Percentiles rank a stretch among this genome's conserved stretches.
Evolutionary conservation across 805 yeast species (phyloP).

Genomic region (Ascoidea asiatica): DNA sequence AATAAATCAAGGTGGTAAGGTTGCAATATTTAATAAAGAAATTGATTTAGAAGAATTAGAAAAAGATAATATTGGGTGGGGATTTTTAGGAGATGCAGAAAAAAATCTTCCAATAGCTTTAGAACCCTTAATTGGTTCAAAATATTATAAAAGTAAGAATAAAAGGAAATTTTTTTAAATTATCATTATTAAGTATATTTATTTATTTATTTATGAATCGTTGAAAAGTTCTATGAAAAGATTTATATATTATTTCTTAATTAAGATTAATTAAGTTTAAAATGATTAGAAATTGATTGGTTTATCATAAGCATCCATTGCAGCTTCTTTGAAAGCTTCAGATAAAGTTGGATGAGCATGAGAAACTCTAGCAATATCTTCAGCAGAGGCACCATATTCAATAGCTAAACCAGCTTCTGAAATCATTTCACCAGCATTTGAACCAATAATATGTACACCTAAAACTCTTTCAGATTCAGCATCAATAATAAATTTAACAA

Average conservation of each 20-base stretch:
- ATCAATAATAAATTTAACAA: constrained; percentile 91
- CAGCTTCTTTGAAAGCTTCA: constrained; percentile 98
- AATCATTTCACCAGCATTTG: constrained; percentile 99
- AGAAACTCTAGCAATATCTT: constrained; percentile 93
- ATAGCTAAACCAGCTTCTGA: constrained; percentile 96
- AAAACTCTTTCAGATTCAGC: constrained; percentile 93
- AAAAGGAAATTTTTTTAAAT: not conserved
- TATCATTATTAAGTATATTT: not conserved
- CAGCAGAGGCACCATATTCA: constrained; percentile 98
- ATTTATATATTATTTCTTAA: not conserved
- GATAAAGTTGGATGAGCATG: constrained; percentile 98
- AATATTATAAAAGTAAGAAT: not conserved
- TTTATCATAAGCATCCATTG: constrained; percentile 81
- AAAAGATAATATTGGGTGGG: constrained; percentile 38
- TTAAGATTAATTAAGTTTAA: too few species aligned
- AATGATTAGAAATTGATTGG: constrained; percentile 64
- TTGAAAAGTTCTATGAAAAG: not conserved
- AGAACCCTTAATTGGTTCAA: constrained; percentile 30
- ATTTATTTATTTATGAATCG: not conserved
- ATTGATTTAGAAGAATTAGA: constrained; percentile 28
- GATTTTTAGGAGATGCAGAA: constrained; percentile 72
- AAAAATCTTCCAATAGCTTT: constrained; percentile 54
- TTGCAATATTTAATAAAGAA: constrained; percentile 74
- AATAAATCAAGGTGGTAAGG: constrained; percentile 57
- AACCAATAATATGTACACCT: constrained; percentile 95